Percentiles rank a stretch among this genome's conserved stretches.
phyloP scores from a whole-genome alignment of 1,284 basidiomycete species.

The Afroboletus lepidellus region DNA sequence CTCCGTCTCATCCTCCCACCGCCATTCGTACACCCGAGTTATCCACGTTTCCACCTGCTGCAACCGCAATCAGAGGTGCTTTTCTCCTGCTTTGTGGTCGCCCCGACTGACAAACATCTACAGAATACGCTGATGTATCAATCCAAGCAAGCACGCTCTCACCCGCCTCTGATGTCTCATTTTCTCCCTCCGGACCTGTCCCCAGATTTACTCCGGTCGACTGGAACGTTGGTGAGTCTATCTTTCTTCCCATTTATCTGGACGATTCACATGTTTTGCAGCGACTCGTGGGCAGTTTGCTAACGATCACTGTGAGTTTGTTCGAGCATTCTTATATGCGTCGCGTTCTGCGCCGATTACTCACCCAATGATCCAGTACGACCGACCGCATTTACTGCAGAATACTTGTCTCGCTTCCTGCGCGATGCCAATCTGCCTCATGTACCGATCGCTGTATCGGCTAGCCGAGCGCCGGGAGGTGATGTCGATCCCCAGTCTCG shows the following conservation, averaged over 20 bases:
- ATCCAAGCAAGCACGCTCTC: constrained; percentile 11
- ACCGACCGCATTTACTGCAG: constrained; percentile 2
- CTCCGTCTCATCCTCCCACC: not conserved
- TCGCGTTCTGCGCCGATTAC: not conserved
- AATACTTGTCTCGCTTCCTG: not conserved
- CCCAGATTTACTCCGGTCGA: constrained; percentile 10
- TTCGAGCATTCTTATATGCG: not conserved
- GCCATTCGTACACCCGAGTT: not conserved
- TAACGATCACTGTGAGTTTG: constrained; percentile 11
- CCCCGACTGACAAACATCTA: not conserved
- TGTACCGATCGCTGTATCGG: not conserved
- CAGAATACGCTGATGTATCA: constrained; percentile 16
- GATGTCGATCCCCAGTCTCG: not conserved
- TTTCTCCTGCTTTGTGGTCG: not conserved
- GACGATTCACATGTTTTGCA: not conserved
- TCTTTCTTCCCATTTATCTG: not conserved
- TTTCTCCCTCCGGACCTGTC: not conserved
- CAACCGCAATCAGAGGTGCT: constrained; percentile 9
- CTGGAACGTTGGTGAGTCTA: constrained; percentile 7
- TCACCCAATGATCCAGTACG: constrained; percentile 13
- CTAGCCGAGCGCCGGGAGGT: not conserved
- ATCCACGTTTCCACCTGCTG: not conserved
- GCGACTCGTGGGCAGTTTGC: not conserved
- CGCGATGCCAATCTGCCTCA: not conserved
- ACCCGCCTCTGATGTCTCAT: not conserved